These are phyloP conservation scores for Harringtonia lauricola DNA, from an alignment of 2,329 filamentous ascomycete genomes.

Conservation along the genomic window DNA sequence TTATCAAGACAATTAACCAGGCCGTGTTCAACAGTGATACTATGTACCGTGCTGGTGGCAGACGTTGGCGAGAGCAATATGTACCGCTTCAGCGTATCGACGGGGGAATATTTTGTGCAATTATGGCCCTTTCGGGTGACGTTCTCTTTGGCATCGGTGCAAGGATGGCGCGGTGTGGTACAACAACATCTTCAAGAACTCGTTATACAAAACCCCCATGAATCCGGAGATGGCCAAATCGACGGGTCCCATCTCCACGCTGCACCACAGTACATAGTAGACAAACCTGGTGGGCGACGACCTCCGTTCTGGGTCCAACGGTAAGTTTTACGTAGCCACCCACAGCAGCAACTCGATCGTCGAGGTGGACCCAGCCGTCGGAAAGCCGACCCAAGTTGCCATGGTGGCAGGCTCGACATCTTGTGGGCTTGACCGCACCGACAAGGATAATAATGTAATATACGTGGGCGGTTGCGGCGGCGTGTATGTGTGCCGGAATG, in stretches of 20 bases:
- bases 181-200: slow-evolving; percentile 24
- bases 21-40: too few species aligned
- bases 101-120: slow-evolving; percentile 16
- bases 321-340: slow-evolving; percentile 20
- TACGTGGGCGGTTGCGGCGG: slow-evolving; percentile 19
- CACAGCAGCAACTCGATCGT: slow-evolving; percentile 19
- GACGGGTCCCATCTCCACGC: slow-evolving; percentile 14
- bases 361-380: slow-evolving; percentile 18
- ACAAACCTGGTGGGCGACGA: slow-evolving; percentile 22
- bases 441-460: slow-evolving; percentile 17
- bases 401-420: slow-evolving; percentile 17
- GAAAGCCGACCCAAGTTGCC: slow-evolving; percentile 15
- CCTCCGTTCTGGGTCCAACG: slow-evolving; percentile 19
- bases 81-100: slow-evolving; percentile 16
- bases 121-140: slow-evolving; percentile 18
- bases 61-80: slow-evolving; percentile 20
- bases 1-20: slow-evolving; percentile 17
- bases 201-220: slow-evolving; percentile 20
- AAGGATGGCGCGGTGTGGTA: slow-evolving; percentile 19
- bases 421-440: slow-evolving; percentile 19
- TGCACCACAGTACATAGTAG: too few species aligned
- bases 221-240: slow-evolving; percentile 17
- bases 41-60: slow-evolving; percentile 19
- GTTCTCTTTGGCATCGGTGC: slow-evolving; percentile 24
- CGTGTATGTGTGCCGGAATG: slow-evolving; percentile 14